Conservation (phyloP, 768 basidiomycete species). For the Pleurotus platypus region DNA sequence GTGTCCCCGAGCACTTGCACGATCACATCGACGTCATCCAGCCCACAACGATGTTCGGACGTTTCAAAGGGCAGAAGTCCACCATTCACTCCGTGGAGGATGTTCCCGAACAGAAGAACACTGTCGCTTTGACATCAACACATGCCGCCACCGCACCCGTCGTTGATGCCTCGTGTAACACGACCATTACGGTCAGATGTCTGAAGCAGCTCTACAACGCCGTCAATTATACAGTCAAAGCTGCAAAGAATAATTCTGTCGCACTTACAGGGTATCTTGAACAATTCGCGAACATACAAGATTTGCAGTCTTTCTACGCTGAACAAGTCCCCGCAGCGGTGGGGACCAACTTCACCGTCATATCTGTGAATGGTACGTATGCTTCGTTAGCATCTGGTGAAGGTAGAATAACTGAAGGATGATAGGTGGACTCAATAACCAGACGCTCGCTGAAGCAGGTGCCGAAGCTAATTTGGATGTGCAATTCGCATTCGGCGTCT, state of each 20-base stretch:
- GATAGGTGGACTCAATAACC: slow-evolving; percentile 59
- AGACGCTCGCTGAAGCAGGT: slow-evolving; percentile 49
- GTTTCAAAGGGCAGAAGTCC: slow-evolving; percentile 37
- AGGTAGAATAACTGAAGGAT: slow-evolving; percentile 10
- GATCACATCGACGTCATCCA: slow-evolving; percentile 65
- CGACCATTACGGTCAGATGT: slow-evolving; percentile 48
- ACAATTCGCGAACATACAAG: slow-evolving; percentile 47
- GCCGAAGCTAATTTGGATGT: slow-evolving; percentile 65
- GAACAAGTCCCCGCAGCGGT: slow-evolving; percentile 45
- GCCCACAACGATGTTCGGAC: slow-evolving; percentile 68
- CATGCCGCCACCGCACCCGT: slow-evolving; percentile 26
- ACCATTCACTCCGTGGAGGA: slow-evolving; percentile 36
- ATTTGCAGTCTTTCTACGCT: slow-evolving; percentile 49
- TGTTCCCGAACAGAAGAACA: slow-evolving; percentile 20
- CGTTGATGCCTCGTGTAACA: slow-evolving; percentile 46
- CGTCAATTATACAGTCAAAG: slow-evolving; percentile 38
- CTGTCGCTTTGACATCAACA: background rate
- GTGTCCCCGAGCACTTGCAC: slow-evolving; percentile 56
- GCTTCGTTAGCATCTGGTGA: background rate
- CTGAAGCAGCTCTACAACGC: slow-evolving; percentile 55
- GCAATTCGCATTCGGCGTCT: slow-evolving; percentile 64
- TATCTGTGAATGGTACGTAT: slow-evolving; percentile 50
- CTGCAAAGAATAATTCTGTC: slow-evolving; percentile 41
- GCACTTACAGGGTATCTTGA: slow-evolving; percentile 54
- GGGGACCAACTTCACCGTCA: slow-evolving; percentile 46